Base-by-base conservation (phyloP, 306 rosid genomes). In the Casuarina cunninghamiana region DNA sequence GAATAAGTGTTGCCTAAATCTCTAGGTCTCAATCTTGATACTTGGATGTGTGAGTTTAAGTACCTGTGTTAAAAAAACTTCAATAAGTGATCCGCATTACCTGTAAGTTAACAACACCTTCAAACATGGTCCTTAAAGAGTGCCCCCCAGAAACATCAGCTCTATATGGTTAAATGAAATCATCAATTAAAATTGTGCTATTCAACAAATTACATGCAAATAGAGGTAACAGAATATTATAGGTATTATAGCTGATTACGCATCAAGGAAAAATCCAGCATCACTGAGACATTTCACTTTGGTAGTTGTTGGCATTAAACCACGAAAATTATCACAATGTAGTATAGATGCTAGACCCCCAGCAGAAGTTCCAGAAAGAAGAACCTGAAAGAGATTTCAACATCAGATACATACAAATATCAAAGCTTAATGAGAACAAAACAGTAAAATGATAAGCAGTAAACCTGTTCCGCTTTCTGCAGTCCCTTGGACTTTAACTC, bases 301-400 rank as follows among this genome's bases (percentile, higher is more conserved):
- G 74, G 93, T 80, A 69, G 88, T 81, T 74, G 61, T n/a, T 5
- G 96, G 93, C 74, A 93, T 79, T 85, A 90, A 79, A 78, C 71
- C 85, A 15, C 75, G 79, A 80, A 93, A 93, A 82, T 88, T 91
- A 75, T 93, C 98, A 80, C 98, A 93, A 62, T 93, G 98, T 69
- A 93, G 51, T 63, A 93, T 91, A 57, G 98, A 86, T 77, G 98
- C 98, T 44, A 93, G 84, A 78, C 98, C 97, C 62, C 98, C 98
- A 10, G 98, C 98, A 74, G 97, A 93, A 81, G 97, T 91, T 84
- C 98, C 98, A 65, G 98, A 90, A 61, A 91, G 93, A 78, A 93
- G 92, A 55, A 90, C 91, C 96, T 93, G 88, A 72, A 79, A 66
- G 53, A 77, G 21, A 81, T 8, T n/a, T 11, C 48, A 6, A 50